Evolutionary conservation across 2,329 filamentous ascomycete species (phyloP).

Genomic region (Allantophomopsis cytisporea): DNA sequence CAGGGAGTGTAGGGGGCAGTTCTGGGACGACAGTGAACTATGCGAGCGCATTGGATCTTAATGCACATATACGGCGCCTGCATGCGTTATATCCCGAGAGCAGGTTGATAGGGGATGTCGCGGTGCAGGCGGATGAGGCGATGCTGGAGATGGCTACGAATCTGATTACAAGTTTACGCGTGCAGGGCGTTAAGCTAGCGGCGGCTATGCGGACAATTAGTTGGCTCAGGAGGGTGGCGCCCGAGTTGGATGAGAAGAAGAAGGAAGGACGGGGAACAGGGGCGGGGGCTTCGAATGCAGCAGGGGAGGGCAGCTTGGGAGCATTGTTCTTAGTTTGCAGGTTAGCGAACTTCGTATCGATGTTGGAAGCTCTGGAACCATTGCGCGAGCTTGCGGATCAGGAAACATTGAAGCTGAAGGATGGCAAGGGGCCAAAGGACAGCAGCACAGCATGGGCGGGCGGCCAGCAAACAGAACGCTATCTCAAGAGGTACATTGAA

Average conservation of each 20-base stretch:
- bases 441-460: conserved; percentile 35
- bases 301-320: conserved; percentile 56
- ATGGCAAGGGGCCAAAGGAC: background rate
- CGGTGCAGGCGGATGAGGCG: conserved; percentile 66
- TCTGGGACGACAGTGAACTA: conserved; percentile 52
- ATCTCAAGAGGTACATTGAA: conserved; percentile 89
- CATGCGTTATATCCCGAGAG: conserved; percentile 74
- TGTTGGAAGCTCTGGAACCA: conserved; percentile 73
- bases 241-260: conserved; percentile 49
- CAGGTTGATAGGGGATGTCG: conserved; percentile 57
- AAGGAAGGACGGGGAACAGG: conserved; percentile 8
- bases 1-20: conserved; percentile 13
- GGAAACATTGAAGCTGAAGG: conserved; percentile 39
- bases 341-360: conserved; percentile 63
- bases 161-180: conserved; percentile 64
- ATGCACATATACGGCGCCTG: conserved; percentile 84
- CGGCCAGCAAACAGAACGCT: conserved; percentile 88
- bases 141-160: conserved; percentile 84
- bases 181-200: conserved; percentile 72
- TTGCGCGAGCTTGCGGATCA: conserved; percentile 82
- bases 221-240: conserved; percentile 77
- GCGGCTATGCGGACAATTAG: conserved; percentile 82
- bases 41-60: conserved; percentile 77
- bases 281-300: conserved; percentile 9
- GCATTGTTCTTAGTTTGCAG: conserved; percentile 81